Base-by-base conservation (phyloP, 1,139 yeast genomes). In the Saccharomyces pastorianus region DNA sequence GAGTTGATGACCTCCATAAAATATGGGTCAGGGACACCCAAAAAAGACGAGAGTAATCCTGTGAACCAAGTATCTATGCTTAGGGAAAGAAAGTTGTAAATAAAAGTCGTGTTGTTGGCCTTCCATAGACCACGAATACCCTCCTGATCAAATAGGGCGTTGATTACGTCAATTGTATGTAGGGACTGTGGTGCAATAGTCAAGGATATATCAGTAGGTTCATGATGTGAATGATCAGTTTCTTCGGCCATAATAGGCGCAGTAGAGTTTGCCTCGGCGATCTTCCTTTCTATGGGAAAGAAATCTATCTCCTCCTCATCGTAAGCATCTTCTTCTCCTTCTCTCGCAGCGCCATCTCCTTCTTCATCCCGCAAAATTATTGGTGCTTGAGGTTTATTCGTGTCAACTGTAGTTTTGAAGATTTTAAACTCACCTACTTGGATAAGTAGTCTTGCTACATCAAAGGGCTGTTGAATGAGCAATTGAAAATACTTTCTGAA, bases 31-130 rank as follows among this genome's bases (percentile, higher is more conserved):
- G 96, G 96, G n/a, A 89, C 81, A 14, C 88, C 87, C 55, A 88
- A 72, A 52, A 88, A 75, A 2, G 96, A 93, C 6, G 96, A 84
- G 14, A 89, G 70, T 62, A 91, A 82, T 6, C 96, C 96, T 0
- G 95, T 85, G 48, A 89, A 76, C 97, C 98, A 91, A 0, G 96
- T 90, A 65, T 88, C 95, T 51, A 90, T 74, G 0, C 96, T 87
- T 55, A 84, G 82, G 1, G 86, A 81, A 47, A 90, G 74, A 0
- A 96, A 86, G 56, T 81, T 85, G 66, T 86, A 79, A 34, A 93
- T 76, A 66, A 90, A 91, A 1, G 96, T 78, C 1, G 96, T 88
- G 68, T 93, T 90, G 48, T 88, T 78, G 3, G 96, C 96, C 63
- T 95, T 79, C 80, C 95, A 88, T 29, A 89, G 73, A 1, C 96